phyloP scores from a whole-genome alignment of 768 basidiomycete species.

The Symmetrospora coprosmae region DNA sequence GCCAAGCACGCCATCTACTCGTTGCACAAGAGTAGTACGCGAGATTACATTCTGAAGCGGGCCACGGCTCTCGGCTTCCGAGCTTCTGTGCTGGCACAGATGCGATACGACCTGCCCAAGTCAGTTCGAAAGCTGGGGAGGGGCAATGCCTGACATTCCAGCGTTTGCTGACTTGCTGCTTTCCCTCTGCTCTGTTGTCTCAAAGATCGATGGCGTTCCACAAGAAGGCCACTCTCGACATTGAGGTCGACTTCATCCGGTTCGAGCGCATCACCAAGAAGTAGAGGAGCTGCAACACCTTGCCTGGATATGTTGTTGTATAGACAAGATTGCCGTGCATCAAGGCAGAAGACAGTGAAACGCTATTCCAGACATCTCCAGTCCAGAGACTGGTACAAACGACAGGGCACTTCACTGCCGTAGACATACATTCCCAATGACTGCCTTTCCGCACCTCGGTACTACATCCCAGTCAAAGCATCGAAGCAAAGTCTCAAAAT shows the following conservation, averaged over 20 bases:
- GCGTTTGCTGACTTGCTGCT: neutral
- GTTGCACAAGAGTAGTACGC: slow-evolving; percentile 7
- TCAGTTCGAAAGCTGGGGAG: too few species aligned
- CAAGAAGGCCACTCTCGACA: slow-evolving; percentile 32
- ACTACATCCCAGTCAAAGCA: too few species aligned
- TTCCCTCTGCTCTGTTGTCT: slow-evolving; percentile 12
- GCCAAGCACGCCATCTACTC: slow-evolving; percentile 32
- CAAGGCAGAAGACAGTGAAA: too few species aligned
- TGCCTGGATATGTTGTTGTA: too few species aligned
- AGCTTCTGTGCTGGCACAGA: slow-evolving; percentile 12
- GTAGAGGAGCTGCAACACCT: neutral
- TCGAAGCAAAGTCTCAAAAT: neutral
- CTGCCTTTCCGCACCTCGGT: too few species aligned
- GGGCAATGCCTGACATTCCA: neutral
- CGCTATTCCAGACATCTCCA: too few species aligned
- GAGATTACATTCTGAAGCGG: slow-evolving; percentile 14
- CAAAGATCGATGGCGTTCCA: slow-evolving; percentile 32
- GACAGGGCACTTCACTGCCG: too few species aligned
- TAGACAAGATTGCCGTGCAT: too few species aligned
- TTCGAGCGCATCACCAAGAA: slow-evolving; percentile 20
- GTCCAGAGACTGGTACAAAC: too few species aligned
- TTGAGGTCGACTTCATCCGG: slow-evolving; percentile 22
- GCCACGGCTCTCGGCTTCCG: neutral
- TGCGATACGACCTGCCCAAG: slow-evolving; percentile 28
- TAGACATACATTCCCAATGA: too few species aligned